These are phyloP conservation scores for Tolypocladium album DNA, from an alignment of 2,329 filamentous ascomycete genomes.

Conservation along the genomic window DNA sequence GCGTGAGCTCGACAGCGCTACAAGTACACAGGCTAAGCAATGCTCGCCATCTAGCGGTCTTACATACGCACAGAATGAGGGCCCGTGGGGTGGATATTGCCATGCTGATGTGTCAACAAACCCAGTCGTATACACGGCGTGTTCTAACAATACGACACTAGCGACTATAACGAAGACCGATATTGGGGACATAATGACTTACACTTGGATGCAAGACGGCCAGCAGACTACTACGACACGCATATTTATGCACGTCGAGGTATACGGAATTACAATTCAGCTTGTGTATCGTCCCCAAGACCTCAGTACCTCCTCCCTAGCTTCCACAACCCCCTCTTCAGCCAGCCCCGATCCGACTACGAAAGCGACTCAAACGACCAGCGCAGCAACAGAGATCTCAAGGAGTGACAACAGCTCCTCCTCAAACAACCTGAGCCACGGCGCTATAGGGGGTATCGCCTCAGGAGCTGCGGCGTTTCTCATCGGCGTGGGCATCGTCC, in stretches of 20 bases:
- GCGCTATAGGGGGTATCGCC: not conserved
- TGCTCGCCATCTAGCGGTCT: not conserved
- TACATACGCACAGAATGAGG: too few species aligned
- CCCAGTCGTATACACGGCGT: not conserved
- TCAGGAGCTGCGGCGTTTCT: not conserved
- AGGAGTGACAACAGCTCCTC: not conserved
- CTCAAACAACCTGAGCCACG: not conserved
- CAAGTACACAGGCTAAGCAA: not conserved
- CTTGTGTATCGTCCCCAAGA: not conserved
- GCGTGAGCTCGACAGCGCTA: too few species aligned
- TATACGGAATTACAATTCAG: not conserved
- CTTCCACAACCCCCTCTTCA: not conserved
- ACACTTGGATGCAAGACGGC: not conserved
- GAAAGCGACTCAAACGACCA: too few species aligned
- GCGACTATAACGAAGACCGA: not conserved
- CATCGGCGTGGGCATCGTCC: not conserved
- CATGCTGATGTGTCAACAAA: not conserved
- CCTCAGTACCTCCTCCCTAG: not conserved
- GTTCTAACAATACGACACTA: not conserved
- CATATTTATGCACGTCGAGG: rapidly evolving
- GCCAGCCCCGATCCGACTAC: not conserved
- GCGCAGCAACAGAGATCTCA: not conserved
- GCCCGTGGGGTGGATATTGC: too few species aligned
- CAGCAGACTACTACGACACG: not conserved
- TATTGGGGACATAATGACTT: not conserved